Evolutionary conservation across 2,329 filamentous ascomycete species (phyloP), one percentile per base, ranked within the genome.

Genomic region (Penicillium sp.): DNA sequence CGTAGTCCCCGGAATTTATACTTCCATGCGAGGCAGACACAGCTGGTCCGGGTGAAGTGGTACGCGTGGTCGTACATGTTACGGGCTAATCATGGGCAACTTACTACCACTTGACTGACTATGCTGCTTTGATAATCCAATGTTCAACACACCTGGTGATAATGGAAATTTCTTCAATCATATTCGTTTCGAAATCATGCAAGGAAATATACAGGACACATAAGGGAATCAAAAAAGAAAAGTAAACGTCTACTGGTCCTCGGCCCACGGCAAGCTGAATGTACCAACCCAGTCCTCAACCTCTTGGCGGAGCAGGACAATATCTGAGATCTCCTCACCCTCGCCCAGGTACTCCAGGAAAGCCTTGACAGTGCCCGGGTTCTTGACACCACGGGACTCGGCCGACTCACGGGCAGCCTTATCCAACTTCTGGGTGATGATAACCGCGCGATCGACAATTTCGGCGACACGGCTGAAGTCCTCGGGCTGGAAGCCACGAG

Each of bases 331-430:
- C 69, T 88, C 82, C 61, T 92, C 91, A 58, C 80, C 77, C 83
- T 88, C 72, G 43, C 88, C 83, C 46, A 95, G 86, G 79, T 89
- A 92, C 65, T 84, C 84, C 78, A 90, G 88, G 84, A 97, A 97
- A 76, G 96, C 93, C 84, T 97, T 97, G 71, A 95, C 86, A 80
- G 92, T 96, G 81, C 95, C 95, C 61, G 89, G 89, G 75, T 93
- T 89, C 84, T 96, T 96, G 68, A 89, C 90, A 27, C 96, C 83
- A 56, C 80, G 79, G 51, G 73, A 80, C 77, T 97, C 89, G 55
- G 95, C 81, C 67, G 92, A 86, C 80, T 91, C 85, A 38, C 62
- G 66, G 29, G 71, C 71, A 12, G 62, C 60, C 61, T 91, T 89
- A 79, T 88, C 88, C 30, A 95, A 75, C 52, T 87, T 81, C 59